Percentiles rank a stretch among this genome's conserved stretches.
Conservation (phyloP, 371 early-diverging fungal species). For the Umbelopsis sp. region DNA sequence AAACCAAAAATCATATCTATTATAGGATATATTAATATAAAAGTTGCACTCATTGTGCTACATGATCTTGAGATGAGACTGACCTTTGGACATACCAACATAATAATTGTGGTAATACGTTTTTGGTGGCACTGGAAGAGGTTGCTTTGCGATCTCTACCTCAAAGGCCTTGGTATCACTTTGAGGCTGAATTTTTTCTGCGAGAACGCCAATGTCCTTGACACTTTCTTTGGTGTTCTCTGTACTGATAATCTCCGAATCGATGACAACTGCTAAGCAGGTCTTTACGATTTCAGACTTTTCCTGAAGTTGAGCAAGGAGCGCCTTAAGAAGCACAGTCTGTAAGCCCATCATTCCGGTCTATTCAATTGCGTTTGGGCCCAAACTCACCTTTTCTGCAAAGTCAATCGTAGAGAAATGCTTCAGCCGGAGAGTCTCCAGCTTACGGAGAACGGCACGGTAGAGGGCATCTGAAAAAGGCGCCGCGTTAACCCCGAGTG, state of each 20-base stretch:
- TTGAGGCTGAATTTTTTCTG: background rate
- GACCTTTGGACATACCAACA: slow-evolving; percentile 40
- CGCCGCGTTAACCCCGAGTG: too few relatives aligned
- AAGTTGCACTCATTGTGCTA: too few relatives aligned
- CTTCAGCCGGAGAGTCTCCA: slow-evolving; percentile 33
- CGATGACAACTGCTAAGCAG: background rate
- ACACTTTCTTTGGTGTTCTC: background rate
- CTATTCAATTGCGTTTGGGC: too few relatives aligned
- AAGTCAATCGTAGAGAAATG: slow-evolving; percentile 22
- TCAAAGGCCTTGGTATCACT: background rate
- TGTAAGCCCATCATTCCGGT: background rate
- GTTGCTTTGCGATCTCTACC: background rate
- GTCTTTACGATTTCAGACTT: slow-evolving; percentile 6
- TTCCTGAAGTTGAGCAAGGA: slow-evolving; percentile 10
- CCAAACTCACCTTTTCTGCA: slow-evolving; percentile 6
- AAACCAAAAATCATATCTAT: slow-evolving; percentile 67
- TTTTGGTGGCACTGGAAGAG: slow-evolving; percentile 22
- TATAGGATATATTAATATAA: background rate
- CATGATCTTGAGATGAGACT: background rate
- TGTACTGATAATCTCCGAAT: slow-evolving; percentile 8
- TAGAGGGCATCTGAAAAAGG: slow-evolving; percentile 31
- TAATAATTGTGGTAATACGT: slow-evolving; percentile 32
- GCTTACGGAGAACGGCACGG: slow-evolving; percentile 34
- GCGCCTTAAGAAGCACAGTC: background rate
- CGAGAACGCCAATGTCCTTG: background rate